Base-by-base conservation (phyloP, 768 basidiomycete genomes). In the Scleroderma citrinum region DNA sequence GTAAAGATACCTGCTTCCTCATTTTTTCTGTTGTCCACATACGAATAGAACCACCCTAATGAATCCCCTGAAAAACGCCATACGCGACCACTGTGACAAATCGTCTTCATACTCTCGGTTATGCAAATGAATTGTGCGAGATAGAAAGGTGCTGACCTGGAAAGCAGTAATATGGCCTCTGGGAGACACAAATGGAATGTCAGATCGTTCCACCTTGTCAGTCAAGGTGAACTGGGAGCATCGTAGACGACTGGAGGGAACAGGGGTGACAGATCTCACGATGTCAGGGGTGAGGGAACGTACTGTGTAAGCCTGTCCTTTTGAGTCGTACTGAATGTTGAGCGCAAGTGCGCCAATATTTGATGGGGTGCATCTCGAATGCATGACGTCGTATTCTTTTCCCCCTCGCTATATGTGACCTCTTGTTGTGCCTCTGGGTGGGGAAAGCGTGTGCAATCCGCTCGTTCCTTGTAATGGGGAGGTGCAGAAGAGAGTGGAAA, bases 21-120 rank as follows among this genome's bases (percentile, higher is more conserved):
- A 12, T 41, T 42, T 10, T 52, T 47, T 2, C 53, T 40, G 29
- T 53, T 60, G 37, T 50, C 29, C 2, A 54, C 45, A 48, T 60
- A 68, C 5, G 68, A 62, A 52, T 73, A 78, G 24, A 81, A 55
- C 77, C 79, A 81, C 23, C 81, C 81, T 41, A 59, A 57, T 47
- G 69, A 62, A 42, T 83, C 80, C 1, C 81, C 81, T n/a, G 73
- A 60, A 51, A 80, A 73, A 20, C 64, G 65, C 53, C 64, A 71
- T 5, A 54, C 45, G 29, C 50, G 58, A 16, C 66, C 74, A 32
- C 63, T 50, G 34, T 71, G 46, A 17, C 47, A 58, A 30, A 69
- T 61, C 20, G 71, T 60, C 76, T 76, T 50, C 14, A 49, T 24
- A 8, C 4, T 17, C 6, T 19, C 10, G 14, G 29, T 19, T 11